These are phyloP conservation scores for Dillenia suffruticosa DNA, from an alignment of 164 flowering plant species.

Conservation along the genomic window DNA sequence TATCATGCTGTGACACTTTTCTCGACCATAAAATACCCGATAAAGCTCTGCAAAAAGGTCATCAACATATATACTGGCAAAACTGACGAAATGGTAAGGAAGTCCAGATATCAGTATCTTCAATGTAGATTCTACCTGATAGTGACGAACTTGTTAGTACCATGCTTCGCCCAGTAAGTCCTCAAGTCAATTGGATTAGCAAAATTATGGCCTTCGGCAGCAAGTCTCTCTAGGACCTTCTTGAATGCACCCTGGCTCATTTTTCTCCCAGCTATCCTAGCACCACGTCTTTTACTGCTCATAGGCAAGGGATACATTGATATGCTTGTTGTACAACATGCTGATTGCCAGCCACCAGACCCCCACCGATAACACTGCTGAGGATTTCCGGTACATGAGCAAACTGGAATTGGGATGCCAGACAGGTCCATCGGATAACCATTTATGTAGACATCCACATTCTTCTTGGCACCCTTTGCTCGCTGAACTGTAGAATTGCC, in stretches of 20 bases:
- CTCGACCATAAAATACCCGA: constrained; percentile 20
- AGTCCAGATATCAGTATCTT: constrained; percentile 20
- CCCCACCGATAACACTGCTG: constrained; percentile 97
- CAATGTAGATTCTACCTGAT: constrained; percentile 57
- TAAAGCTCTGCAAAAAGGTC: constrained; percentile 34
- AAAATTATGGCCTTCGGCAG: constrained; percentile 66
- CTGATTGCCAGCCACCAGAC: constrained; percentile 96
- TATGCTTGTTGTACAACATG: constrained; percentile 83
- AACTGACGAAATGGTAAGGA: constrained; percentile 36
- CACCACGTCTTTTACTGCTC: constrained; percentile 87
- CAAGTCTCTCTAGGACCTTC: constrained; percentile 88
- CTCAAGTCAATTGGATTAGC: constrained; percentile 76
- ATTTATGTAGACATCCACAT: constrained; percentile 56
- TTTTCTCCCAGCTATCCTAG: constrained; percentile 89
- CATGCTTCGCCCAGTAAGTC: constrained; percentile 91
- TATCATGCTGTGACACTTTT: constrained; percentile 28
- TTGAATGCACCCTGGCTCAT: constrained; percentile 95
- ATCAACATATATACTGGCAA: constrained; percentile 40
- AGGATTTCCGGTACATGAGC: constrained; percentile 79
- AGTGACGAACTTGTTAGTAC: constrained; percentile 91
- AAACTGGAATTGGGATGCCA: constrained; percentile 77
- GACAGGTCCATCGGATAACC: constrained; percentile 78
- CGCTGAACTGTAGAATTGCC: constrained; percentile 33
- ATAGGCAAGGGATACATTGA: constrained; percentile 83
- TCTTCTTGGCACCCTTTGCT: constrained; percentile 51